Evolutionary conservation across 148 eudicot species (phyloP), one percentile per base, ranked within the genome.

Genomic region (Cornus suecica): DNA sequence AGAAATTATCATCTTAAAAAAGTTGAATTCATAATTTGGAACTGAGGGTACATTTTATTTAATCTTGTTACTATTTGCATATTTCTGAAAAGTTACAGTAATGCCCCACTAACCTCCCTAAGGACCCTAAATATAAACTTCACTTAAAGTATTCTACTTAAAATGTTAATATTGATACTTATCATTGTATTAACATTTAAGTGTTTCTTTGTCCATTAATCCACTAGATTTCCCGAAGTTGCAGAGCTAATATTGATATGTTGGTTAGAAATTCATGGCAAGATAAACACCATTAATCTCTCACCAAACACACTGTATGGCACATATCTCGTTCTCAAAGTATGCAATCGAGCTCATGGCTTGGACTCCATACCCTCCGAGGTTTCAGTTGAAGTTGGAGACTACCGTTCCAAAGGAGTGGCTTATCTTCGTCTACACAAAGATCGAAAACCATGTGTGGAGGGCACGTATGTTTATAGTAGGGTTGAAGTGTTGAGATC

Each of bases 201-300:
- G n/a, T n/a, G n/a, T n/a, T n/a, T n/a, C n/a, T n/a, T n/a, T 37
- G 42, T 37, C 6, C 6, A 37, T 5, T 9, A 23, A 25, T 30
- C 29, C 34, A 68, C 41, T 75, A 90, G 97, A 73, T 88, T 90
- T 45, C 5, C 72, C 0, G 89, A 91, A 79, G 81, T 70, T 1
- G 89, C 64, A 0, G 93, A 91, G 74, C 86, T 91, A 37, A 80
- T 84, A 75, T 83, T 84, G 71, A 80, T 81, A 13, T 77, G 78
- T 41, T 91, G 97, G 97, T 76, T 91, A 80, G 93, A 91, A 70
- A 86, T 91, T 66, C 64, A 45, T 3, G 88, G 78, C 23, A 85
- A 24, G 37, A 74, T 82, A 18, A 74, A 69, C 58, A 71, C 79
- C 8, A 10, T 23, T 26, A 71, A 74, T 77, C 48, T 85, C 58